A percentile compares a stretch with the other conserved stretches of the same genome.
Evolutionary conservation across 305 asterid species (phyloP).

Genomic region (Plantago rigida): DNA sequence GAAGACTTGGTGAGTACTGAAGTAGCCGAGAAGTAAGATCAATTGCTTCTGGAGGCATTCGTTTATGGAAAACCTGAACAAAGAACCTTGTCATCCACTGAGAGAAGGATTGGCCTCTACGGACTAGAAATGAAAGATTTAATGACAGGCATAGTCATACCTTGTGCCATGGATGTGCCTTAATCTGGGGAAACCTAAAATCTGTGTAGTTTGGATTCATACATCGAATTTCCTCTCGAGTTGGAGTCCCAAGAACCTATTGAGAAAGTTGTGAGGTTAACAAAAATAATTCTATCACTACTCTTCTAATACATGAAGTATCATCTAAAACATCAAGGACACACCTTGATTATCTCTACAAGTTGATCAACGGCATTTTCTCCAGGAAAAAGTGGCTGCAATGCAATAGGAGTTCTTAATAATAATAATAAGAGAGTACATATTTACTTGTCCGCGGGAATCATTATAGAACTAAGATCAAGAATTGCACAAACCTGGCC

Average conservation of each 20-base stretch:
- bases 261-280: slow-evolving; percentile 24
- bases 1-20: slow-evolving; percentile 92
- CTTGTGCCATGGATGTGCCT: slow-evolving; percentile 98
- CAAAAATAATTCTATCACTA: slow-evolving; percentile 9
- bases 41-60: slow-evolving; percentile 98
- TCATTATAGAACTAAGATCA: slow-evolving; percentile 13
- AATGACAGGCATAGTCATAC: slow-evolving; percentile 31
- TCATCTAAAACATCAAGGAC: slow-evolving; percentile 16
- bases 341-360: slow-evolving; percentile 91
- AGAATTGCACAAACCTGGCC: slow-evolving; percentile 59
- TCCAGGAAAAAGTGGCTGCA: slow-evolving; percentile 94
- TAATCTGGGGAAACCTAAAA: slow-evolving; percentile 81
- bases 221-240: slow-evolving; percentile 91
- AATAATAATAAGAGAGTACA: slow-evolving; percentile 3
- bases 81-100: slow-evolving; percentile 18
- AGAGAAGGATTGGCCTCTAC: slow-evolving; percentile 7
- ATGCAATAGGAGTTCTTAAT: slow-evolving; percentile 16
- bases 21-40: slow-evolving; percentile 91
- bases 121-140: slow-evolving; percentile 5
- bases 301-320: slow-evolving; percentile 10
- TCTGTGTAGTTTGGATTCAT: slow-evolving; percentile 91
- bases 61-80: slow-evolving; percentile 75
- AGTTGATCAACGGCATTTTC: slow-evolving; percentile 98
- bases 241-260: slow-evolving; percentile 94
- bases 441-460: not conserved